Evolutionary conservation across 768 basidiomycete species (phyloP).

Genomic region (Gloeostereum incarnatum): DNA sequence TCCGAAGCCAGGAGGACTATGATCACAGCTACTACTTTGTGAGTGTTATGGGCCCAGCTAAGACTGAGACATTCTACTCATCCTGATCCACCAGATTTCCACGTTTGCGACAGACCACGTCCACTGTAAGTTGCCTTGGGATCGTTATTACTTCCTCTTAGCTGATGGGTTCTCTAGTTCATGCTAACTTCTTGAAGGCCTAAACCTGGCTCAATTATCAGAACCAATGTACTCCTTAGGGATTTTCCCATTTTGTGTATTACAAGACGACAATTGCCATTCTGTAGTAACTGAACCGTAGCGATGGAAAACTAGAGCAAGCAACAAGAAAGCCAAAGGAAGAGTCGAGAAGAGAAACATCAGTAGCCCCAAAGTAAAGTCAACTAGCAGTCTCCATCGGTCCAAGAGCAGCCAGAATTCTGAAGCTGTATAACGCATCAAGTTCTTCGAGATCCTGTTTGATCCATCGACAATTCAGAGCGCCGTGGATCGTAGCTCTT

Average conservation of each 20-base stretch:
- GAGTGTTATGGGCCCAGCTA: slow-evolving; percentile 14
- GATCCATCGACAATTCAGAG: slow-evolving; percentile 64
- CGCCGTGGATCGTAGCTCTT: slow-evolving; percentile 55
- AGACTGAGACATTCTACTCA: neutral
- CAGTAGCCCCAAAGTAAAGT: neutral
- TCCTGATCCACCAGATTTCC: slow-evolving; percentile 50
- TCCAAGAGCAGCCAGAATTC: slow-evolving; percentile 23
- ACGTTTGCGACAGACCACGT: slow-evolving; percentile 88
- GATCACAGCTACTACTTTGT: slow-evolving; percentile 90
- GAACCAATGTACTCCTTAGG: neutral
- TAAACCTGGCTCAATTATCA: slow-evolving; percentile 20
- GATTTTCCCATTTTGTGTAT: neutral
- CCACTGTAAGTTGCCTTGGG: slow-evolving; percentile 50
- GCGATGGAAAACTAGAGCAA: neutral
- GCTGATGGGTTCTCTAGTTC: slow-evolving; percentile 40
- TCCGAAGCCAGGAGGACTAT: slow-evolving; percentile 75
- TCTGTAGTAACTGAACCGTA: neutral
- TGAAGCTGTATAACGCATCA: slow-evolving; percentile 47
- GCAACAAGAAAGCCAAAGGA: slow-evolving; percentile 3
- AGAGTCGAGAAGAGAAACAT: slow-evolving; percentile 3
- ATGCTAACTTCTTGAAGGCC: slow-evolving; percentile 81
- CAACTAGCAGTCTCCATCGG: slow-evolving; percentile 1
- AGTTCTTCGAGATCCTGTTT: slow-evolving; percentile 49
- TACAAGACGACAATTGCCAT: neutral
- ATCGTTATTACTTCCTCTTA: neutral